Evolutionary conservation across 2,329 filamentous ascomycete species (phyloP).

Genomic region (Diplocarpon rosae): DNA sequence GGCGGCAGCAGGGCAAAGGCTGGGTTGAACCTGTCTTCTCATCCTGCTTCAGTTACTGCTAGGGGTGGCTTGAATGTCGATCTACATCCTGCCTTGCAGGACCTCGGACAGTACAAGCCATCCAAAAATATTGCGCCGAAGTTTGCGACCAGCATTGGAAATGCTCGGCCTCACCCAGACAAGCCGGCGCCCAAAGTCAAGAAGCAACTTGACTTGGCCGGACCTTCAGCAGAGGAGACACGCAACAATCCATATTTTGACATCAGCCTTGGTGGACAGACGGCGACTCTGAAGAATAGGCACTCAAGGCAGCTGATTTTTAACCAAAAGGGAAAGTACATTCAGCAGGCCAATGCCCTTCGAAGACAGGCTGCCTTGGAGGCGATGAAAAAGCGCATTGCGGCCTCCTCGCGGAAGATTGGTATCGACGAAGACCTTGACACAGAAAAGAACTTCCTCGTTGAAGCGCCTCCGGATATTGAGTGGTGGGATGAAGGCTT

Average conservation of each 20-base stretch:
- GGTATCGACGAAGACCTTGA: constrained; percentile 87
- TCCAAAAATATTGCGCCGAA: constrained; percentile 29
- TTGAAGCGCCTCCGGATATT: constrained; percentile 73
- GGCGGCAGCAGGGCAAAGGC: constrained; percentile 36
- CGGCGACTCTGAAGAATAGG: constrained; percentile 47
- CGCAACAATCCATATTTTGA: constrained; percentile 78
- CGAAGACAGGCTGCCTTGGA: constrained; percentile 82
- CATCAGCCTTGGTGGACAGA: constrained; percentile 50
- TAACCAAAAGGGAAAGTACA: constrained; percentile 95
- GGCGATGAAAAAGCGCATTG: constrained; percentile 88
- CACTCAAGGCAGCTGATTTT: constrained; percentile 72
- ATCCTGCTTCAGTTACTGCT: constrained; percentile 25
- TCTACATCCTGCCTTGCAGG: constrained; percentile 56
- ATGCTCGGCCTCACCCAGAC: constrained; percentile 30
- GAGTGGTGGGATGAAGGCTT: constrained; percentile 98
- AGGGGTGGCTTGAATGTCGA: constrained; percentile 32
- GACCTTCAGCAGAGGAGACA: constrained; percentile 45
- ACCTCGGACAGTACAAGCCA: constrained; percentile 38
- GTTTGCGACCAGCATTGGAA: constrained; percentile 31
- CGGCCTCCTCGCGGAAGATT: constrained; percentile 75
- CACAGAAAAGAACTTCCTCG: constrained; percentile 78
- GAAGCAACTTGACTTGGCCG: constrained; percentile 44
- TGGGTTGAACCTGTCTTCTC: constrained; percentile 33
- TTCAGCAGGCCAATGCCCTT: constrained; percentile 82
- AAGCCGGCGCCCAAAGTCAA: constrained; percentile 34